Evolutionary conservation across 2,329 filamentous ascomycete genomes (phyloP).

Genomic region (Acrocalymma vagum): DNA sequence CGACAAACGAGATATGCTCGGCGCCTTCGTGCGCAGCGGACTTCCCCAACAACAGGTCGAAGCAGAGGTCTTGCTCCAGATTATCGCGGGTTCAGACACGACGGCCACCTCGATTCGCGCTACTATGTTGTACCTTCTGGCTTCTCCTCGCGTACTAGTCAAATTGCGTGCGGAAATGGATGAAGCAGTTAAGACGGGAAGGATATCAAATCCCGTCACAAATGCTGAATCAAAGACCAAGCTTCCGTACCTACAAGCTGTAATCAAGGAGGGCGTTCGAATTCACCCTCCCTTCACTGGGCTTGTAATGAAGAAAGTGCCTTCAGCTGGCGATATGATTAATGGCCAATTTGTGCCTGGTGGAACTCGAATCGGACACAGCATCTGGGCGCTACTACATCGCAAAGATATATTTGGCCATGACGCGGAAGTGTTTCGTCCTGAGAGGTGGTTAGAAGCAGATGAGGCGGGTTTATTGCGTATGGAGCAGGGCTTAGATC

Average conservation of each 20-base stretch:
- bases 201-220: constrained; percentile 49
- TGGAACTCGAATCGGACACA: constrained; percentile 30
- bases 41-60: constrained; percentile 53
- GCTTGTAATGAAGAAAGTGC: constrained; percentile 47
- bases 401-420: constrained; percentile 26
- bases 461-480: constrained; percentile 31
- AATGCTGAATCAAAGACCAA: constrained; percentile 22
- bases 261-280: constrained; percentile 41
- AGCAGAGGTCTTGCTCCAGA: constrained; percentile 54
- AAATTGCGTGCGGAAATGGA: constrained; percentile 57
- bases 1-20: constrained; percentile 60
- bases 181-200: constrained; percentile 43
- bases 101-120: constrained; percentile 63
- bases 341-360: constrained; percentile 27
- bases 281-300: constrained; percentile 27
- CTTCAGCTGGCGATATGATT: constrained; percentile 24
- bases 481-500: constrained; percentile 29
- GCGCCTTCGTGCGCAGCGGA: constrained; percentile 57
- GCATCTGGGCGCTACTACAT: constrained; percentile 13
- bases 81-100: constrained; percentile 65
- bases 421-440: constrained; percentile 27
- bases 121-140: constrained; percentile 60
- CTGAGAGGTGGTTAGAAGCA: constrained; percentile 37
- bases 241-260: constrained; percentile 40
- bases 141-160: constrained; percentile 53